These are phyloP conservation scores for Cenchrus americanus DNA, from an alignment of 176 grass and related monocot genomes.

Conservation along the genomic window DNA sequence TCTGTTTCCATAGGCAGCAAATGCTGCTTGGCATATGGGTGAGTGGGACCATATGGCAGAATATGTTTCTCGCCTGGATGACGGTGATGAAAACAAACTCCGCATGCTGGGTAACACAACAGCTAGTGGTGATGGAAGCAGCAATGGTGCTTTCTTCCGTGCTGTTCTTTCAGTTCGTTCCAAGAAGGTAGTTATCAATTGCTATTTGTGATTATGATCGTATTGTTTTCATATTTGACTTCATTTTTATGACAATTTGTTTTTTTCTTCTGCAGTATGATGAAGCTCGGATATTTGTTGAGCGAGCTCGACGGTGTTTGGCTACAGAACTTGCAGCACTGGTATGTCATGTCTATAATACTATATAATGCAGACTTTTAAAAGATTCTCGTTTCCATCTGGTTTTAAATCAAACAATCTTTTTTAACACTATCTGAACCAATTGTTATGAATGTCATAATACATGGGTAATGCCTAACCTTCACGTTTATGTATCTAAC, in stretches of 20 bases:
- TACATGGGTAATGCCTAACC: neutral
- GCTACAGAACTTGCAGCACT: conserved; percentile 96
- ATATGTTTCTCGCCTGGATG: conserved; percentile 91
- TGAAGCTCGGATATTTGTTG: conserved; percentile 77
- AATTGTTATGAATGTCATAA: neutral
- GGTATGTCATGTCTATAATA: conserved; percentile 45
- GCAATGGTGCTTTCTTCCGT: conserved; percentile 97
- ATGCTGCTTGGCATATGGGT: conserved; percentile 98
- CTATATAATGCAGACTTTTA: neutral
- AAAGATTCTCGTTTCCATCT: neutral
- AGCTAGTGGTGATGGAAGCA: conserved; percentile 93
- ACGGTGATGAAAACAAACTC: conserved; percentile 91
- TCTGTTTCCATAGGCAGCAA: conserved; percentile 69
- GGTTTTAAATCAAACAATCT: neutral
- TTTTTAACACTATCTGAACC: neutral
- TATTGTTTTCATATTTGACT: conserved; percentile 31
- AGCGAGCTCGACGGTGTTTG: conserved; percentile 94
- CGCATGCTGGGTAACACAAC: conserved; percentile 80
- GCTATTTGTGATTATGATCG: conserved; percentile 7
- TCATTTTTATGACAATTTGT: conserved; percentile 5
- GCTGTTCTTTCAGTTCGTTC: conserved; percentile 93
- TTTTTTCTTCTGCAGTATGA: conserved; percentile 72
- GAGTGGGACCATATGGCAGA: conserved; percentile 99
- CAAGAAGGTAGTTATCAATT: conserved; percentile 60
- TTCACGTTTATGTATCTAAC: neutral